Percentiles rank a stretch among this genome's conserved stretches.
phyloP scores from a whole-genome alignment of 352 stramenopile genomes.

The Globisporangium lucens region DNA sequence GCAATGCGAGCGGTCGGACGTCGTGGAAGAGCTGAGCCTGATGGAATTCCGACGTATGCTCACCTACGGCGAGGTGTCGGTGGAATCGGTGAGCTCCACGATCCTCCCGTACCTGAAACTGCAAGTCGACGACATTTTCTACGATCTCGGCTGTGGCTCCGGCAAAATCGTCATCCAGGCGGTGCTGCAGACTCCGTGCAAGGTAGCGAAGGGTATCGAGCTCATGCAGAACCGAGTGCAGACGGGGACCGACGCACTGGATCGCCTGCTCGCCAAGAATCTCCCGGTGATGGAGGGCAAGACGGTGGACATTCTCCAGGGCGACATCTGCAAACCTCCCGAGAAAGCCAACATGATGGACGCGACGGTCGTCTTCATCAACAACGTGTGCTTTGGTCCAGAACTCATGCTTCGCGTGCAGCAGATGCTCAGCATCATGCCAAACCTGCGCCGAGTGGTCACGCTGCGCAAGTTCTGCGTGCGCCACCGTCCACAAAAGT shows the following conservation, averaged over 20 bases:
- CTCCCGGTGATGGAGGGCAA: constrained; percentile 47
- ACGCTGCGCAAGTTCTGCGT: constrained; percentile 81
- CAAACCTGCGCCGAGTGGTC: constrained; percentile 61
- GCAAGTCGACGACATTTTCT: constrained; percentile 71
- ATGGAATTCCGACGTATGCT: constrained; percentile 70
- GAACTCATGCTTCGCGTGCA: constrained; percentile 73
- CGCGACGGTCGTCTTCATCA: constrained; percentile 84
- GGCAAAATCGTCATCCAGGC: constrained; percentile 80
- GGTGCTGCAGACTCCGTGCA: constrained; percentile 65
- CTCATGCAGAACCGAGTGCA: constrained; percentile 83
- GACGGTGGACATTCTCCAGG: constrained; percentile 59
- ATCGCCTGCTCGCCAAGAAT: constrained; percentile 38
- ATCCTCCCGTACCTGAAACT: constrained; percentile 70
- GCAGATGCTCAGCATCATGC: constrained; percentile 56
- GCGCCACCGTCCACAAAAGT: constrained; percentile 66
- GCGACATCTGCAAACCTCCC: constrained; percentile 69
- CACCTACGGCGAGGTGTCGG: constrained; percentile 80
- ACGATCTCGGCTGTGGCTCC: constrained; percentile 78
- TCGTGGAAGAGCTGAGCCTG: constrained; percentile 65
- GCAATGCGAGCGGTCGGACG: constrained; percentile 52
- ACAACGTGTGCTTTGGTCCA: constrained; percentile 82
- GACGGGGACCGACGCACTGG: constrained; percentile 53
- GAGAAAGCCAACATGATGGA: constrained; percentile 53
- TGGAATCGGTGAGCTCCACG: constrained; percentile 55
- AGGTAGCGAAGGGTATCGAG: constrained; percentile 69